Conservation (phyloP, 176 grass and related monocot genomes). For the Ampelocalamus luodianensis region DNA sequence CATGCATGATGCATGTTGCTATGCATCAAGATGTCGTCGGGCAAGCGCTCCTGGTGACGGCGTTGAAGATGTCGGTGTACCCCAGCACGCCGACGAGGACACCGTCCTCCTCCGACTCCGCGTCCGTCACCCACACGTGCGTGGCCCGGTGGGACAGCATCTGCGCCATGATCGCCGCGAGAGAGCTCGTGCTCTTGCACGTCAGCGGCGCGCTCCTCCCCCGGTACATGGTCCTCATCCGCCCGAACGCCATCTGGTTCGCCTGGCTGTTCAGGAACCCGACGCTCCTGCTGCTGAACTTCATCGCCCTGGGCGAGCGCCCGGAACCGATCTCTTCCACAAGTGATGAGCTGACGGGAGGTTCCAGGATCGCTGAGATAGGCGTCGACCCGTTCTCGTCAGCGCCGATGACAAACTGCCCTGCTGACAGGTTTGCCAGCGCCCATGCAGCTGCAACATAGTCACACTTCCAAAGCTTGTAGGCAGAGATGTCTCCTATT, state of each 20-base stretch:
- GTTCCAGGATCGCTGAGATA: slow-evolving; percentile 31
- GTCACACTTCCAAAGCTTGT: slow-evolving; percentile 95
- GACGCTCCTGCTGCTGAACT: slow-evolving; percentile 91
- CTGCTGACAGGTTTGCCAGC: slow-evolving; percentile 75
- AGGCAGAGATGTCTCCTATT: slow-evolving; percentile 89
- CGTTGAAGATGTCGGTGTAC: slow-evolving; percentile 82
- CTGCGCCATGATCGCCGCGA: slow-evolving; percentile 94
- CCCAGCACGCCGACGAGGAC: slow-evolving; percentile 80
- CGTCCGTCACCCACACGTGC: slow-evolving; percentile 89
- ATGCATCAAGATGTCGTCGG: slow-evolving; percentile 45
- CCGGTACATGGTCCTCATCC: slow-evolving; percentile 65
- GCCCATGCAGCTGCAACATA: slow-evolving; percentile 81
- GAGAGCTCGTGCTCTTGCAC: slow-evolving; percentile 78
- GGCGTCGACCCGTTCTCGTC: slow-evolving; percentile 59
- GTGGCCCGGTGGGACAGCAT: slow-evolving; percentile 89
- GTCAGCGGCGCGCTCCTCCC: slow-evolving; percentile 72
- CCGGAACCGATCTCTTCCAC: slow-evolving; percentile 39
- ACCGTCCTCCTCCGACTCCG: slow-evolving; percentile 56
- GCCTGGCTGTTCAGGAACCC: slow-evolving; percentile 69
- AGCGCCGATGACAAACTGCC: slow-evolving; percentile 76
- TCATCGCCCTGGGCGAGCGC: slow-evolving; percentile 58
- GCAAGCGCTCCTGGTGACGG: slow-evolving; percentile 58
- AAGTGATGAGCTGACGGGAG: slow-evolving; percentile 39
- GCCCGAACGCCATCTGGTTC: slow-evolving; percentile 51
- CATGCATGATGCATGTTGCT: neutral